These are phyloP conservation scores for Cladosporium sp. DNA, from an alignment of 2,329 filamentous ascomycete genomes.

Conservation along the genomic window DNA sequence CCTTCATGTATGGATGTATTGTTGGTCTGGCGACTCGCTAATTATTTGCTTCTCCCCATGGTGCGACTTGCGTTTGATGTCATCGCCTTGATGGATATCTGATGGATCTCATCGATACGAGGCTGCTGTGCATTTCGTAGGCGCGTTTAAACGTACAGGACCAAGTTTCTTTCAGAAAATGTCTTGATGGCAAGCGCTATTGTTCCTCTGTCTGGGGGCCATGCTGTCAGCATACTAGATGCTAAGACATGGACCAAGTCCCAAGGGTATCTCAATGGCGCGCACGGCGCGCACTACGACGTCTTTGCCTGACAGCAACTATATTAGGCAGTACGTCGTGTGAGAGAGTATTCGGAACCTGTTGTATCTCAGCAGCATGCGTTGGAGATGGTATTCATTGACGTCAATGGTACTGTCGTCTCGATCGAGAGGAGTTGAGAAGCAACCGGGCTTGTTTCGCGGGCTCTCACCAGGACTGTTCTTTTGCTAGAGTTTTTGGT, in stretches of 20 bases:
- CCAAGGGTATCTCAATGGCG: neutral
- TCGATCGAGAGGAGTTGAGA: no score
- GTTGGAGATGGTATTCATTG: no score
- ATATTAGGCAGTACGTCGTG: no score
- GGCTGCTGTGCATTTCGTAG: neutral
- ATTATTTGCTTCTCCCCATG: neutral
- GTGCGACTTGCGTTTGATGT: neutral
- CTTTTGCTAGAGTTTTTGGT: no score
- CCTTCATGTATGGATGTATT: slow-evolving; percentile 10
- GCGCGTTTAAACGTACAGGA: neutral
- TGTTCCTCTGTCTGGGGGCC: neutral
- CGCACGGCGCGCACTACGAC: neutral
- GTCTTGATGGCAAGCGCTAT: neutral
- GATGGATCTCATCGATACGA: neutral
- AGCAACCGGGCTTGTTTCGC: no score
- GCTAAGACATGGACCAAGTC: neutral
- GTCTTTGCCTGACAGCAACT: neutral
- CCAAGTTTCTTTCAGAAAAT: no score
- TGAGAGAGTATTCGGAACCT: neutral
- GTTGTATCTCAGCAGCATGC: no score
- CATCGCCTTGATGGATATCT: neutral
- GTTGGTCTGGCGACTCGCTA: slow-evolving; percentile 6
- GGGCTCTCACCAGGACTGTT: no score
- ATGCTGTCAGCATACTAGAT: neutral
- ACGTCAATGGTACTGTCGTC: no score